phyloP scores from a whole-genome alignment of 2,329 filamentous ascomycete genomes.

The Lasiodiplodia theobromae region DNA sequence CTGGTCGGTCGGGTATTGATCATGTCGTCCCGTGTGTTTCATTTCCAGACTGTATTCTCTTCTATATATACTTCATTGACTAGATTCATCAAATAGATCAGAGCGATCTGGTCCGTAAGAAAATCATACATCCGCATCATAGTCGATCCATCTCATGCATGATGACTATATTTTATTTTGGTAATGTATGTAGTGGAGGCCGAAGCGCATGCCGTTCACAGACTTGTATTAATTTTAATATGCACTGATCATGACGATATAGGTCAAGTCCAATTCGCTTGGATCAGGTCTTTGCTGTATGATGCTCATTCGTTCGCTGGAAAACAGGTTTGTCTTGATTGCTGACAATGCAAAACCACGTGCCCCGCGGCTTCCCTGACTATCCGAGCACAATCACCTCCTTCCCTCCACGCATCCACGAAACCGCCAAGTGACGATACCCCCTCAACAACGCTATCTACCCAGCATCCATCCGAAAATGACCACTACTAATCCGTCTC shows the following conservation, averaged over 20 bases:
- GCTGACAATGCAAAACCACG: neutral
- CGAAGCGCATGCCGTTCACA: neutral
- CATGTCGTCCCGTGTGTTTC: neutral
- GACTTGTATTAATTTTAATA: neutral
- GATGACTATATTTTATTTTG: too few species aligned
- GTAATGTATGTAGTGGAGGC: too few species aligned
- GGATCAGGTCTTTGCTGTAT: neutral
- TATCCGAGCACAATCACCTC: neutral
- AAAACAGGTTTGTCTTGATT: neutral
- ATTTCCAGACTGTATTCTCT: neutral
- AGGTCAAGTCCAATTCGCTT: neutral
- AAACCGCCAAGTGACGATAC: neutral
- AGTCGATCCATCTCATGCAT: neutral
- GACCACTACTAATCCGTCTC: neutral
- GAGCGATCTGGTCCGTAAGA: neutral
- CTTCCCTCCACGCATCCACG: neutral
- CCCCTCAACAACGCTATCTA: neutral
- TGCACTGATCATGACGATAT: neutral
- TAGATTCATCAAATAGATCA: neutral
- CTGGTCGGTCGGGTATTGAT: neutral
- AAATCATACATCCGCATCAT: neutral
- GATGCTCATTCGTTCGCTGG: neutral
- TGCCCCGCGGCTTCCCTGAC: neutral
- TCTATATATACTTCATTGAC: neutral
- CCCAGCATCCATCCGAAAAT: neutral